Conservation (phyloP, 495 filamentous ascomycete species). For the Tuber brumale region DNA sequence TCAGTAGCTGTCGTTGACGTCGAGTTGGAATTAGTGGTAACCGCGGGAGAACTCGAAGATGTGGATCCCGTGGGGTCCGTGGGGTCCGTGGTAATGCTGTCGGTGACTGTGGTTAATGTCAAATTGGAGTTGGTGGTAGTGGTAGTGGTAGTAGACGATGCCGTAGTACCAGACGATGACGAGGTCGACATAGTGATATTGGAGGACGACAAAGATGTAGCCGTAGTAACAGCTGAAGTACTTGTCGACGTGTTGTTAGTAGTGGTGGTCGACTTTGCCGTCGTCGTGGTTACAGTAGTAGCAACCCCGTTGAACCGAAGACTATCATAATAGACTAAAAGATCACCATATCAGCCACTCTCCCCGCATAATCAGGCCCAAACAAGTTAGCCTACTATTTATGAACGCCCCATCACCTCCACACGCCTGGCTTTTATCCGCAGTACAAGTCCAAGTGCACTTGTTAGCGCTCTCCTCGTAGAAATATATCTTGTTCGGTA, state of each 20-base stretch:
- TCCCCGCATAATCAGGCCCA: constrained; percentile 7
- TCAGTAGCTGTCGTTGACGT: constrained; percentile 6
- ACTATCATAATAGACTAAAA: constrained; percentile 18
- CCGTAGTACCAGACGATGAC: not conserved
- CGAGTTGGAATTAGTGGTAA: not conserved
- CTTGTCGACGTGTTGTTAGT: not conserved
- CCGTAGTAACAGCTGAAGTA: not conserved
- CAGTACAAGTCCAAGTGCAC: constrained; percentile 20
- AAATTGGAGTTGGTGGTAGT: not conserved
- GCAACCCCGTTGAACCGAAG: constrained; percentile 10
- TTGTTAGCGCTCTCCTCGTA: constrained; percentile 36
- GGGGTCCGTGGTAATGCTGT: constrained; percentile 8
- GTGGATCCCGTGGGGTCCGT: not conserved
- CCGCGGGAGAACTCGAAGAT: constrained; percentile 9
- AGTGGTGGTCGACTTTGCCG: constrained; percentile 8
- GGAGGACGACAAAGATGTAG: not conserved
- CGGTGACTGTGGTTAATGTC: constrained; percentile 6
- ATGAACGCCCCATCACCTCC: constrained; percentile 23
- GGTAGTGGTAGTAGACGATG: not conserved
- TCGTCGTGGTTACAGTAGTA: constrained; percentile 10
- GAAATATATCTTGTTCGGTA: constrained; percentile 35
- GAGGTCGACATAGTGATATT: not conserved
- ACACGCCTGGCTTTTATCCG: constrained; percentile 16
- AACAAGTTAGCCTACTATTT: constrained; percentile 34
- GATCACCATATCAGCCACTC: not conserved